These are phyloP conservation scores for Micromonas commoda DNA, from an alignment of 139 green algal genomes.

Conservation along the genomic window DNA sequence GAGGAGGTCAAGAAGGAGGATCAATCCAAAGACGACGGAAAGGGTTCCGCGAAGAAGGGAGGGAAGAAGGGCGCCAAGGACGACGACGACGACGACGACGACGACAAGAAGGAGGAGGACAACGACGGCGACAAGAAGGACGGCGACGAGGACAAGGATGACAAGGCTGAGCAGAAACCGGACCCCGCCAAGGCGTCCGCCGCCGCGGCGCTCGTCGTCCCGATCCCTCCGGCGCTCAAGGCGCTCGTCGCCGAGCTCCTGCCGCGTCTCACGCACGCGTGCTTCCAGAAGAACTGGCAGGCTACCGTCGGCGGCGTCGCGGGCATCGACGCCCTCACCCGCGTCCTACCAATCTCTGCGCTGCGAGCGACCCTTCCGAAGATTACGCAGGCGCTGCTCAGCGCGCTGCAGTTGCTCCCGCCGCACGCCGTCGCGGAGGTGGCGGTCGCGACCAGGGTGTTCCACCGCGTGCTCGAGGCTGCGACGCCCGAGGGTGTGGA, in stretches of 20 bases:
- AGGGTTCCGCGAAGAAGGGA: background rate
- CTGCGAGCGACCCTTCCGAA: slow-evolving; percentile 10
- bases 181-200: slow-evolving; percentile 30
- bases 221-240: slow-evolving; percentile 25
- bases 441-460: slow-evolving; percentile 43
- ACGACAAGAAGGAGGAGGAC: background rate
- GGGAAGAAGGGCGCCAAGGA: background rate
- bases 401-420: slow-evolving; percentile 65
- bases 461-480: slow-evolving; percentile 26
- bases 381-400: slow-evolving; percentile 55
- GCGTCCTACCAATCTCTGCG: background rate
- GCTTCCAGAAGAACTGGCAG: slow-evolving; percentile 75
- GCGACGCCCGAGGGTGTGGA: background rate
- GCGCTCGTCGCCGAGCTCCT: slow-evolving; percentile 70
- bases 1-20: background rate
- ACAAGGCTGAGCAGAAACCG: background rate
- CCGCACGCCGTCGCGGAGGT: slow-evolving; percentile 54
- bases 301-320: slow-evolving; percentile 65
- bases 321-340: slow-evolving; percentile 52
- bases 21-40: background rate
- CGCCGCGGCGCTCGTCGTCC: background rate
- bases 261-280: slow-evolving; percentile 69
- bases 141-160: background rate
- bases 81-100: slow-evolving; percentile 9
- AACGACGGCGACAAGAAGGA: background rate